phyloP scores from a whole-genome alignment of 2,329 filamentous ascomycete genomes.

The Aspergillus aculeatus region DNA sequence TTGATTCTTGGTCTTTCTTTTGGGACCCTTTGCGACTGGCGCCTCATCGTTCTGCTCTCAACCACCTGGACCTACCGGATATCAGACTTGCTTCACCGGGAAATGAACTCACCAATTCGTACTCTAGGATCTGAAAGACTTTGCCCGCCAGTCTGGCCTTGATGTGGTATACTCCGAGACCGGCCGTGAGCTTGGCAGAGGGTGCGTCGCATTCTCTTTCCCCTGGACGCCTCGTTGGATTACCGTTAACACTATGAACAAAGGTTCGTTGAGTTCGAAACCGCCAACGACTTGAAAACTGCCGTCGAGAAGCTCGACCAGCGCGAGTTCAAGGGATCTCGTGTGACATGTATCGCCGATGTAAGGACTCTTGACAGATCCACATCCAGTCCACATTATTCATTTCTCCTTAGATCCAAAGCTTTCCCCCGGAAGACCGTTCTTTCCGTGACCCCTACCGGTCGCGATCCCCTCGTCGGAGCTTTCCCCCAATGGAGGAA shows the following conservation, averaged over 20 bases:
- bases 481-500: conserved; percentile 68
- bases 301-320: conserved; percentile 94
- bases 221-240: conserved; percentile 18
- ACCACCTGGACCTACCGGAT: conserved; percentile 15
- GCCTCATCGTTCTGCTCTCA: conserved; percentile 1
- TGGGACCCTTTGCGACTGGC: neutral
- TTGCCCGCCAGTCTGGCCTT: conserved; percentile 91
- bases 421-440: conserved; percentile 59
- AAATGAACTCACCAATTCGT: conserved; percentile 73
- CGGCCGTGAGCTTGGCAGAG: conserved; percentile 85
- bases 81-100: conserved; percentile 44
- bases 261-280: conserved; percentile 98
- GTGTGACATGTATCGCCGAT: conserved; percentile 83
- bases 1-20: conserved; percentile 1
- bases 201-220: conserved; percentile 60
- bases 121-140: conserved; percentile 99
- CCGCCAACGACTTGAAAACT: conserved; percentile 79
- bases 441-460: conserved; percentile 68
- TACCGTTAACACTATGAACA: conserved; percentile 25
- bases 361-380: conserved; percentile 54
- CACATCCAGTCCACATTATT: conserved; percentile 19
- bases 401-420: conserved; percentile 60
- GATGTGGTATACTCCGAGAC: conserved; percentile 99
- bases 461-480: conserved; percentile 76
- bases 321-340: conserved; percentile 86